These are phyloP conservation scores for Rhododendron ferrugineum DNA, from an alignment of 148 eudicot genomes.

Conservation along the genomic window DNA sequence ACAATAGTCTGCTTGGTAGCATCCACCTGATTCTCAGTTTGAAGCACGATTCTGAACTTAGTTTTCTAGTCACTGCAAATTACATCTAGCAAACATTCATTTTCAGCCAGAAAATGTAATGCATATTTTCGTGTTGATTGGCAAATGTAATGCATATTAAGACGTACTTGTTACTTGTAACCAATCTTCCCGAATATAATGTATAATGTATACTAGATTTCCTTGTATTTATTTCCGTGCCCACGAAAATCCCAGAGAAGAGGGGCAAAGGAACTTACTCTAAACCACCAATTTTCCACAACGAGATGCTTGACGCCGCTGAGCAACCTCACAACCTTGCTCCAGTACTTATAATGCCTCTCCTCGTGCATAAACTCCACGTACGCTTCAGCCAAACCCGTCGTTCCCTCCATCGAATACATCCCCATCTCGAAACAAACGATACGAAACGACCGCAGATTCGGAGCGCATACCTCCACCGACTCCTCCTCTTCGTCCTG, in stretches of 20 bases:
- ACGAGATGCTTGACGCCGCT: constrained; percentile 1
- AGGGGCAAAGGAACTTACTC: neutral
- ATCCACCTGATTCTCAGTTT: neutral
- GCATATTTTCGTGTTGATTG: neutral
- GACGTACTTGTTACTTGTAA: neutral
- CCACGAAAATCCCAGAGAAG: neutral
- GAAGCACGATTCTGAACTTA: neutral
- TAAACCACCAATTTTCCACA: constrained; percentile 4
- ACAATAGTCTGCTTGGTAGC: neutral
- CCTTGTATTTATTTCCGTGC: neutral
- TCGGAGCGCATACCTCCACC: neutral
- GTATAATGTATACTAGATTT: neutral
- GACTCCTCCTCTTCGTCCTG: neutral
- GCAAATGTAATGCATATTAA: neutral
- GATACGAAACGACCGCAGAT: neutral
- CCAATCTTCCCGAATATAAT: neutral
- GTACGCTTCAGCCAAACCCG: neutral
- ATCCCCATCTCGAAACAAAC: neutral
- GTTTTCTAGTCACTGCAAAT: neutral
- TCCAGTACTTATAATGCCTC: constrained; percentile 2
- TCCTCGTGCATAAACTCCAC: neutral
- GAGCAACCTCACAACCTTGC: neutral
- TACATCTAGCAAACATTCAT: neutral
- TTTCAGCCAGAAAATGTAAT: neutral
- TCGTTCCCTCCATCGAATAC: neutral